Evolutionary conservation across 192 early-diverging fungal species (phyloP).

Genomic region (Mortierella hygrophila): DNA sequence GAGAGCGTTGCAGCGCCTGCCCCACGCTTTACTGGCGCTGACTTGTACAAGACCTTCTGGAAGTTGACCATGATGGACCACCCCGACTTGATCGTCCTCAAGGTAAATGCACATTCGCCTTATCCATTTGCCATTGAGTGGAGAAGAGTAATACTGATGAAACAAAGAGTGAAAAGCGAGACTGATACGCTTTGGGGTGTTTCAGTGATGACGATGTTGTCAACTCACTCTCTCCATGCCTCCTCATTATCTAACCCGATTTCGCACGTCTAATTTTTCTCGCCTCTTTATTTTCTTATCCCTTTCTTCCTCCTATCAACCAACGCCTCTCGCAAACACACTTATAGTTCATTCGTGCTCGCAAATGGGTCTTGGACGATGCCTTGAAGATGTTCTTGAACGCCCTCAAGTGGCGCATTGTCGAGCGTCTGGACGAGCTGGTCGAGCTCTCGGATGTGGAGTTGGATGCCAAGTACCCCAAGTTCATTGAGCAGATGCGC

Average conservation of each 20-base stretch:
- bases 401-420: conserved; percentile 83
- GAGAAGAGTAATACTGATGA: too few species aligned
- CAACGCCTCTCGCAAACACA: background rate
- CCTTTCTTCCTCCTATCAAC: background rate
- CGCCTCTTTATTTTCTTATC: background rate
- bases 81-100: conserved; percentile 47
- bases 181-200: background rate
- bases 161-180: background rate
- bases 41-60: conserved; percentile 32
- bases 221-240: background rate
- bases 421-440: conserved; percentile 67
- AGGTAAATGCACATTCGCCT: conserved; percentile 15
- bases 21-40: conserved; percentile 32
- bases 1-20: background rate
- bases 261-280: background rate
- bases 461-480: conserved; percentile 57
- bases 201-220: background rate
- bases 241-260: background rate
- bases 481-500: conserved; percentile 57
- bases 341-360: conserved; percentile 81
- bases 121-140: background rate
- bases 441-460: conserved; percentile 60
- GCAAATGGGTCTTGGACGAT: conserved; percentile 90
- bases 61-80: conserved; percentile 53
- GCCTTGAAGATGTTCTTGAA: conserved; percentile 79